These are phyloP conservation scores for sweet orange (Citrus sinensis) DNA, from an alignment of 345 rosid species.

Conservation along the genomic window DVS_A1.0 CM039162.1:21374501-21375000, in stretches of 20 bases:
- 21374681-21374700: not conserved
- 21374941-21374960: no score
- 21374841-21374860: not conserved
- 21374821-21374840: not conserved
- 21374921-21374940: not conserved
- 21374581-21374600: not conserved
- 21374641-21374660: not conserved
- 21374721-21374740: no score
- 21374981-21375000: constrained; percentile 37
- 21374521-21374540: not conserved
- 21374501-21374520: not conserved
- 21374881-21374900: no score
- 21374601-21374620: not conserved
- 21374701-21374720: not conserved
- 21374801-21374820: not conserved
- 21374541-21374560: not conserved
- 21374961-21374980: not conserved
- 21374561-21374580: not conserved
- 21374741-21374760: no score
- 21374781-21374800: not conserved
- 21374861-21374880: not conserved
- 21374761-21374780: not conserved
- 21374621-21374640: not conserved
- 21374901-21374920: no score
- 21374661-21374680: not conserved